Conservation (phyloP, 352 stramenopile species). For the Globisporangium nodosum region DNA sequence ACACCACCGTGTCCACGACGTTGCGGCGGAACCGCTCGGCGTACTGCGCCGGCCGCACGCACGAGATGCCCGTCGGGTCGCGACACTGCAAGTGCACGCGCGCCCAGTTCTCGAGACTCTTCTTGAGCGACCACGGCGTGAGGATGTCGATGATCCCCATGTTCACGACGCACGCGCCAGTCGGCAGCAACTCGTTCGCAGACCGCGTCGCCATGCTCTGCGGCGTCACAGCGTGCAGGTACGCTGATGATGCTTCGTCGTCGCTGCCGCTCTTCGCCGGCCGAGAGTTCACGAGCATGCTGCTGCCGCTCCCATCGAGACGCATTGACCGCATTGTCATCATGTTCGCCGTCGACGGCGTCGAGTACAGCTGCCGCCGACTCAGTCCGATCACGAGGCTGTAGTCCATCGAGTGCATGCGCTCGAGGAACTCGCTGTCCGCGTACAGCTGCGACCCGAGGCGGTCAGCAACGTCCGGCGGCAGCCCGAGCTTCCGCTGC, state of each 20-base stretch:
- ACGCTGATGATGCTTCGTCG: constrained; percentile 28
- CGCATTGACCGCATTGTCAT: constrained; percentile 20
- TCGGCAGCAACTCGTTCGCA: constrained; percentile 40
- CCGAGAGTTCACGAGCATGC: neutral
- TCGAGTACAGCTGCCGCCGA: constrained; percentile 36
- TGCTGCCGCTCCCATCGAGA: constrained; percentile 8
- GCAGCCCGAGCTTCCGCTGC: constrained; percentile 64
- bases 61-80: constrained; percentile 76
- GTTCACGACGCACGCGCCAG: constrained; percentile 82
- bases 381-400: constrained; percentile 93
- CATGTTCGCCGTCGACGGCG: constrained; percentile 22
- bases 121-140: constrained; percentile 92
- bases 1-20: constrained; percentile 81
- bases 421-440: constrained; percentile 91
- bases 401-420: constrained; percentile 98
- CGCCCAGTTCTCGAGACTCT: constrained; percentile 88
- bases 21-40: constrained; percentile 81
- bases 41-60: constrained; percentile 75
- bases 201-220: constrained; percentile 14
- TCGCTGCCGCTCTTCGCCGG: constrained; percentile 18
- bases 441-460: constrained; percentile 81
- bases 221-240: constrained; percentile 54
- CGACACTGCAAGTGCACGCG: constrained; percentile 76
- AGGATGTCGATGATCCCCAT: constrained; percentile 98
- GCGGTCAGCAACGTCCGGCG: constrained; percentile 60